Base-by-base conservation (phyloP, 1,284 basidiomycete genomes). In the Pseudozyma sp. region DNA sequence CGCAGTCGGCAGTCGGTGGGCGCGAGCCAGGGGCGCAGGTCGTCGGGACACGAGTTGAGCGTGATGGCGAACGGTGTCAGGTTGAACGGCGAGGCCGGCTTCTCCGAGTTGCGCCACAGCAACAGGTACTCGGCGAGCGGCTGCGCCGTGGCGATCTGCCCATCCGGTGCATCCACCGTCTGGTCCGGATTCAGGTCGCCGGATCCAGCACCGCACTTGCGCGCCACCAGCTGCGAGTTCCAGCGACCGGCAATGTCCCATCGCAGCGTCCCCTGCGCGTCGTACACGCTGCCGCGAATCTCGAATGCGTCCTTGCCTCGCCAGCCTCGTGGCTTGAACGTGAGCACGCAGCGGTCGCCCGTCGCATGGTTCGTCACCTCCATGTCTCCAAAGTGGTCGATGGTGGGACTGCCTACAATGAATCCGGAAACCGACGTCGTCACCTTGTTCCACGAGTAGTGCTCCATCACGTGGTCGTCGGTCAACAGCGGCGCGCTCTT, bases 241-340 rank as follows among this genome's bases (percentile, higher is more conserved):
- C 96, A 99, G 10, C 94, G 89, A 9, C 96, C 96, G 0, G 95
- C 94, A 73, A 98, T 94, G 70, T 97, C 94, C 87, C 95, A 94
- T 0, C 87, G 88, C 43, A 90, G 86, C 33, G 88, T 87, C 11
- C 92, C 94, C 0, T 86, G 79, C 1, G 88, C 85, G 80, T 93
- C 90, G 66, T 88, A 86, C 33, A 97, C 94, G 44, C 89, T 88
- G 5, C 96, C 96, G 16, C 91, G 91, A 80, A 98, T 94, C 85
- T 98, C 95, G 79, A 89, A 94, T 0, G 94, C 93, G 73, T 95
- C 92, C 80, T 90, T 92, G 33, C 93, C 94, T 65, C 94, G 87
- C 95, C 96, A 98, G 7, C 94, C 93, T 65, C 95, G 88, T 1
- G 95, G 95, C 86, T 97, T 97, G 88, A 99, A 98, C 1, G 94